Evolutionary conservation across 2,329 filamentous ascomycete species (phyloP).

Genomic region (Exophiala xenobiotica): DNA sequence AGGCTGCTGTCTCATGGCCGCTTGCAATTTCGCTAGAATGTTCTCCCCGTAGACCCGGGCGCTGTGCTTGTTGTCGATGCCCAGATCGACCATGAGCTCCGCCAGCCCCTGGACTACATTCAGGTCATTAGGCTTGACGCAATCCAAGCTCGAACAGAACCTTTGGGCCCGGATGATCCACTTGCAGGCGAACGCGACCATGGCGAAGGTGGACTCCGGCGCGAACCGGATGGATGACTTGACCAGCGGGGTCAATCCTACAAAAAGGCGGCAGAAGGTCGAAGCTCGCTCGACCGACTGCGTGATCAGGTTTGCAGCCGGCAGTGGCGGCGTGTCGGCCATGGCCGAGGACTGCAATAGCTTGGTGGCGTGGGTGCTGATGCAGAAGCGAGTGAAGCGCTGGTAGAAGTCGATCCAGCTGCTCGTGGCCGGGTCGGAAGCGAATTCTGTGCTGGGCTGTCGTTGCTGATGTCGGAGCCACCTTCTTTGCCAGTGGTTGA

Average conservation of each 20-base stretch:
- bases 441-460: conserved; percentile 1
- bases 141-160: neutral
- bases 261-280: conserved; percentile 1
- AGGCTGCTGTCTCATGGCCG: neutral
- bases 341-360: conserved; percentile 5
- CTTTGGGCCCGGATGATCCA: conserved; percentile 6
- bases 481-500: conserved; percentile 3
- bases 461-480: conserved; percentile 1
- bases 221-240: conserved; percentile 9
- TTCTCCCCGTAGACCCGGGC: conserved; percentile 5
- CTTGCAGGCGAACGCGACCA: conserved; percentile 6
- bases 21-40: conserved; percentile 3
- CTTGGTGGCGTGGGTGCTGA: conserved; percentile 9
- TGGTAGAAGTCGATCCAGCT: conserved; percentile 5
- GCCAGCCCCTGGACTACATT: conserved; percentile 3
- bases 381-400: conserved; percentile 5
- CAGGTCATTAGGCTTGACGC: conserved; percentile 4
- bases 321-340: neutral
- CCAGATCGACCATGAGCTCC: conserved; percentile 10
- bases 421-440: neutral
- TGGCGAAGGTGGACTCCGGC: conserved; percentile 12
- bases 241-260: conserved; percentile 6
- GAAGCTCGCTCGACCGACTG: conserved; percentile 7
- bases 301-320: conserved; percentile 2
- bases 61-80: conserved; percentile 11